A percentile compares a stretch with the other conserved stretches of the same genome.
Evolutionary conservation across 768 basidiomycete genomes (phyloP).

Genomic region (Boletus pseudopeckii): DNA sequence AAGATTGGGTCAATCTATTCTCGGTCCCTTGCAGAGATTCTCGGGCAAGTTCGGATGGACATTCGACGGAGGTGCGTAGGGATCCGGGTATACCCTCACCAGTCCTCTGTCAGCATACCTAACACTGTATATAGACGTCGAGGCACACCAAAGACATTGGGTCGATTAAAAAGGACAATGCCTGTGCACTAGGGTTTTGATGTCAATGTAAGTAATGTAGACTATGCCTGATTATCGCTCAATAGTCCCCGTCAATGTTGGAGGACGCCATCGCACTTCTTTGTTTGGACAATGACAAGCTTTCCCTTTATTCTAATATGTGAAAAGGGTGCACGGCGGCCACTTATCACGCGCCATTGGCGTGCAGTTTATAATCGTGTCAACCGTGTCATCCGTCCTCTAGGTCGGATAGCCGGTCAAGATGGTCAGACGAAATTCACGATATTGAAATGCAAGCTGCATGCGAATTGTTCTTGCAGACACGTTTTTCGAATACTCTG

Average conservation of each 20-base stretch:
- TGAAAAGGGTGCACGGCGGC: slow-evolving; percentile 96
- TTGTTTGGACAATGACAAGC: slow-evolving; percentile 93
- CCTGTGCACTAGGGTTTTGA: slow-evolving; percentile 91
- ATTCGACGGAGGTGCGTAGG: slow-evolving; percentile 85
- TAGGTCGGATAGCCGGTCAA: slow-evolving; percentile 96
- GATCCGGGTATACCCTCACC: slow-evolving; percentile 66
- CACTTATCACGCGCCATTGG: slow-evolving; percentile 98
- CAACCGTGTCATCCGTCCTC: slow-evolving; percentile 6
- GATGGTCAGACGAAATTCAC: slow-evolving; percentile 99
- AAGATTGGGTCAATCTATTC: slow-evolving; percentile 92
- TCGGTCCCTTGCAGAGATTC: slow-evolving; percentile 90
- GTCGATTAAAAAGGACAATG: slow-evolving; percentile 90
- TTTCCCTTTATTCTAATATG: slow-evolving; percentile 98
- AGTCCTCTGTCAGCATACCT: not conserved
- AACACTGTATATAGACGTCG: slow-evolving; percentile 61
- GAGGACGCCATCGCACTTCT: slow-evolving; percentile 95
- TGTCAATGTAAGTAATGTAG: slow-evolving; percentile 63
- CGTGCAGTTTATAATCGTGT: slow-evolving; percentile 23
- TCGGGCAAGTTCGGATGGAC: slow-evolving; percentile 98
- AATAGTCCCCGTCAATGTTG: not conserved
- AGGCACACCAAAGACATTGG: slow-evolving; percentile 92
- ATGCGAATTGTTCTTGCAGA: slow-evolving; percentile 99
- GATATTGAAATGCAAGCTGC: slow-evolving; percentile 86
- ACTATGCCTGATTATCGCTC: not conserved
- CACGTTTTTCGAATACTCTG: slow-evolving; percentile 56